Evolutionary conservation across 1,284 basidiomycete species (phyloP).

Genomic region (Amylostereum areolatum): DNA sequence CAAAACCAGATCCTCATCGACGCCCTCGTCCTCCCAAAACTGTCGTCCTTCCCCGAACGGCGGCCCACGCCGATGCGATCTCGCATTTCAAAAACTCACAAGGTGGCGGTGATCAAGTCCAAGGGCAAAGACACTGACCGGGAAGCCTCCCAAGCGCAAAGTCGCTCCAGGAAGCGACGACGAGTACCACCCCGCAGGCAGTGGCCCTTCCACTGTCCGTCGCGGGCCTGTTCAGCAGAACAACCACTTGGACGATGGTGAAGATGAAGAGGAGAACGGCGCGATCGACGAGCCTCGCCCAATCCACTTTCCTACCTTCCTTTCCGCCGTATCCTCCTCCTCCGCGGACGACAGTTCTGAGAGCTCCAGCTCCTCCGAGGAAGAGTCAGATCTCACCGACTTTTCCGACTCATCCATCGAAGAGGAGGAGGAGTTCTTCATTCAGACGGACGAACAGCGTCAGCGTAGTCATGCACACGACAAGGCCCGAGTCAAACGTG

Average conservation of each 20-base stretch:
- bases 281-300: conserved; percentile 17
- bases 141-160: conserved; percentile 26
- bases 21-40: conserved; percentile 52
- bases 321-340: conserved; percentile 47
- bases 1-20: conserved; percentile 35
- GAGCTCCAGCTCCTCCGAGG: conserved; percentile 4
- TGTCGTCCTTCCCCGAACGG: conserved; percentile 20
- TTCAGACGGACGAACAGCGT: conserved; percentile 38
- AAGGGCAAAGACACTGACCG: conserved; percentile 33
- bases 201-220: conserved; percentile 19
- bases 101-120: conserved; percentile 22
- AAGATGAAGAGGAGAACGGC: conserved; percentile 31
- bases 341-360: conserved; percentile 12
- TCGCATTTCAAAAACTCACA: conserved; percentile 25
- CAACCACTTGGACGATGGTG: conserved; percentile 12
- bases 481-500: conserved; percentile 45
- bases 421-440: conserved; percentile 56
- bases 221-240: conserved; percentile 2
- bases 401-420: conserved; percentile 16
- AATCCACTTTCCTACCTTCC: conserved; percentile 57
- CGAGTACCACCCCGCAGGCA: conserved; percentile 28
- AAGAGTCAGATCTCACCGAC: conserved; percentile 9
- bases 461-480: conserved; percentile 24
- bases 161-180: conserved; percentile 23
- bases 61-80: conserved; percentile 16